A percentile compares a stretch with the other conserved stretches of the same genome.
Evolutionary conservation across 257 asterid genomes (phyloP).

Genomic region (Nicotiana obtusifolia): DNA sequence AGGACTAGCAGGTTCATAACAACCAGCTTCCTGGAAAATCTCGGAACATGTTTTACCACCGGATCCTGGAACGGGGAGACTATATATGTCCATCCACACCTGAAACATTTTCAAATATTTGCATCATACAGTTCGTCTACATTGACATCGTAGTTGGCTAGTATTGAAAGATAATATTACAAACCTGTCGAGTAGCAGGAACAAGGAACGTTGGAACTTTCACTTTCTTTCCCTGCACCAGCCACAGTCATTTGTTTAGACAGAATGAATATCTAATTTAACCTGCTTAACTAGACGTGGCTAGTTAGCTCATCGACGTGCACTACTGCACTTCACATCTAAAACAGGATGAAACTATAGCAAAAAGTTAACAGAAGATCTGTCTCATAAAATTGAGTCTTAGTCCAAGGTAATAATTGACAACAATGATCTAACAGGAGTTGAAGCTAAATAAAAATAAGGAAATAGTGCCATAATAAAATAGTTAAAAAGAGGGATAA

Average conservation of each 20-base stretch:
- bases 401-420: too few relatives aligned
- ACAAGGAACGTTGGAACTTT: conserved; percentile 94
- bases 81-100: conserved; percentile 97
- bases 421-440: too few relatives aligned
- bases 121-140: neutral
- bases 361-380: too few relatives aligned
- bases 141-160: neutral
- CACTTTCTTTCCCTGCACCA: conserved; percentile 72
- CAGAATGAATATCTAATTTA: neutral
- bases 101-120: conserved; percentile 12
- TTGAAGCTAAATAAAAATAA: neutral
- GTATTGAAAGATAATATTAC: neutral
- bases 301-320: too few relatives aligned
- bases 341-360: too few relatives aligned
- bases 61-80: conserved; percentile 78
- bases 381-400: too few relatives aligned
- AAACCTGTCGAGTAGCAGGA: conserved; percentile 94
- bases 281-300: too few relatives aligned
- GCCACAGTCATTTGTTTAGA: neutral
- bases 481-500: neutral
- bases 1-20: conserved; percentile 97
- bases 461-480: neutral
- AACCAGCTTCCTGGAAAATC: conserved; percentile 93
- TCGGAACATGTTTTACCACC: conserved; percentile 93
- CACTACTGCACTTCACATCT: too few relatives aligned